Evolutionary conservation across 2,329 filamentous ascomycete genomes (phyloP).

Genomic region (Zymoseptoria crescenta): DNA sequence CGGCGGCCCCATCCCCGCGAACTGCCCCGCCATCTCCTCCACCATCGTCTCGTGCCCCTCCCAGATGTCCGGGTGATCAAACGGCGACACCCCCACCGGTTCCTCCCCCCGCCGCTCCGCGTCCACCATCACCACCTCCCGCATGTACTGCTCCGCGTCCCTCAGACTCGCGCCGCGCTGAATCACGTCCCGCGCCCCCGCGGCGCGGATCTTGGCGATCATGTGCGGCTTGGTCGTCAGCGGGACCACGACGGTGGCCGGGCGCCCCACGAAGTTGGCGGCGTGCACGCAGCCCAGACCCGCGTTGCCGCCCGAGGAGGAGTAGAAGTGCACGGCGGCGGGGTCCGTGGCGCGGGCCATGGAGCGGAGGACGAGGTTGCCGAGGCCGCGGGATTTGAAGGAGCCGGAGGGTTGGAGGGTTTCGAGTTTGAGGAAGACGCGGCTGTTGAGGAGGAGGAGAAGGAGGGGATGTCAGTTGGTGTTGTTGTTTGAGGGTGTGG

Average conservation of each 20-base stretch:
- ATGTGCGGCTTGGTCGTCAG: constrained; percentile 58
- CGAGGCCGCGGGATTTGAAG: constrained; percentile 74
- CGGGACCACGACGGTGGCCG: constrained; percentile 70
- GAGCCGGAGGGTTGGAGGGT: constrained; percentile 77
- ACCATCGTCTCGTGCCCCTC: constrained; percentile 55
- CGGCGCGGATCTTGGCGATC: constrained; percentile 59
- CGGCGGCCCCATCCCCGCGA: constrained; percentile 37
- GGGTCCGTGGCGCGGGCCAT: constrained; percentile 31
- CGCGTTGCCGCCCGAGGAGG: constrained; percentile 73
- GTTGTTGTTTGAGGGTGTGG: background rate
- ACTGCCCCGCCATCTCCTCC: constrained; percentile 39
- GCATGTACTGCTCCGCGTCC: constrained; percentile 61
- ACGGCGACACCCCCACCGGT: constrained; percentile 61
- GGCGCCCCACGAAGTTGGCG: constrained; percentile 54
- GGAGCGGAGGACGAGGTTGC: constrained; percentile 57
- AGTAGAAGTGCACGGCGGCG: constrained; percentile 41
- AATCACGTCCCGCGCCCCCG: constrained; percentile 60
- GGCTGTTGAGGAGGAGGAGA: too few relatives aligned
- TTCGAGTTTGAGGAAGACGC: constrained; percentile 79
- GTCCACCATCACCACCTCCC: constrained; percentile 46
- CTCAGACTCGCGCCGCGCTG: constrained; percentile 60
- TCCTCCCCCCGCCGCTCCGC: constrained; percentile 33
- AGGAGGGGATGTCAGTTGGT: background rate
- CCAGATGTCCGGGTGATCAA: constrained; percentile 63
- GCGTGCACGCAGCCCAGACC: constrained; percentile 74